Base-by-base conservation (phyloP, 768 basidiomycete species). In the Suillus tomentosus region DNA sequence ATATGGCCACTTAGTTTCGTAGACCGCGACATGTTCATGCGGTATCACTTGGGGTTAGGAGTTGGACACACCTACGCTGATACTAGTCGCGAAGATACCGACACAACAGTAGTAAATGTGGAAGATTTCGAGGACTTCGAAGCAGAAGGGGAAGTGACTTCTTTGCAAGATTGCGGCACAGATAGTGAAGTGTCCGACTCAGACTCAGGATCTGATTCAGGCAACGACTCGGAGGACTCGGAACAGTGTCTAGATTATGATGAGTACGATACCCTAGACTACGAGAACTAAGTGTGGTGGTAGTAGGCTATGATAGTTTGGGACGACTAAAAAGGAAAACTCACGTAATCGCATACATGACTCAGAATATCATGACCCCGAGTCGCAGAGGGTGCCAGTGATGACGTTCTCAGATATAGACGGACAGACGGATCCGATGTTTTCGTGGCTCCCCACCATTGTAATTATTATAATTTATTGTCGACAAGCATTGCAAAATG, bases 11-110 rank as follows among this genome's bases (percentile, higher is more conserved):
- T 15, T 19, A 66, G 62, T 9, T 66, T 66, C 39, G 42, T 66
- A 7, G 65, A 66, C 37, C 17, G 31, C 1, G 62, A 63, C 22
- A 63, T 54, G 48, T 40, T 63, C 3, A 31, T 66, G 43, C 48
- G 34, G 1, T 66, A 66, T 39, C 58, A 66, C 5, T 65, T 55
- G 62, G 62, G 65, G 10, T 56, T 62, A 45, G 61, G 31, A n/a
- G 56, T 62, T 5, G 55, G 64, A 14, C 64, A 65, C 40, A 8
- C n/a, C 2, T 63, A 65, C 15, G 4, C 47, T 9, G 56, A 60
- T 17, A 11, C 45, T 47, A 31, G 7, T 17, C 27, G 31, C 14
- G 17, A 51, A 51, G 15, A 31, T 17, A 8, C 6, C 15, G 1
- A 51, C 24, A 27, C 50, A 31, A 17, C 50, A 40, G 39, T 15